Percentiles rank a stretch among this genome's conserved stretches.
Evolutionary conservation across 306 rosid genomes (phyloP).

Genomic region (Aeschynomene evenia): DNA sequence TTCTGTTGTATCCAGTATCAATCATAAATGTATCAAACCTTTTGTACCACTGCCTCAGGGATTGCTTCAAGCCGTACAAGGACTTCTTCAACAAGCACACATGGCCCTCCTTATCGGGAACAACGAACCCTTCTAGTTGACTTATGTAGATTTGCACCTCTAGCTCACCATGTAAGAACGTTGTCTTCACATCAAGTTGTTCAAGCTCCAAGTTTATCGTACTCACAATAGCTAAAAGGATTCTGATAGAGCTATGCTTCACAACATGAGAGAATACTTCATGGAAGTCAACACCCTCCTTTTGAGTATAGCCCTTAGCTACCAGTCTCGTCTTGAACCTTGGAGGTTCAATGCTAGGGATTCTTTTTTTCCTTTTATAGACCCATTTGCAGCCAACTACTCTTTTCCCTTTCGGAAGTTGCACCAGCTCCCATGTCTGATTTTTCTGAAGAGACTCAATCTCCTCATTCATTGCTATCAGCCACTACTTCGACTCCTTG

Average conservation of each 20-base stretch:
- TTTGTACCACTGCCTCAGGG: too few relatives aligned
- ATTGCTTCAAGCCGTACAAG: not conserved
- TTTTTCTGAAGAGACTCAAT: conserved; percentile 9
- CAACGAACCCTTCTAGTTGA: not conserved
- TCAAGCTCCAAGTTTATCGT: not conserved
- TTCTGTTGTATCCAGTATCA: too few relatives aligned
- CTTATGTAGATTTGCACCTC: not conserved
- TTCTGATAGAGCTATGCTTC: not conserved
- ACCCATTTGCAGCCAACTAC: not conserved
- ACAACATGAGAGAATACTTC: too few relatives aligned
- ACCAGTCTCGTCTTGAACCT: not conserved
- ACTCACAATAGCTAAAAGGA: not conserved
- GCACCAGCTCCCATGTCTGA: not conserved
- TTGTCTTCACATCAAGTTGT: not conserved
- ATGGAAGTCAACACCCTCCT: not conserved
- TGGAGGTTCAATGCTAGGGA: not conserved
- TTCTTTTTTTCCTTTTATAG: not conserved
- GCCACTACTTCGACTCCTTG: not conserved
- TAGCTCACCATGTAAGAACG: not conserved
- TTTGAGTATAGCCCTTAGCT: not conserved
- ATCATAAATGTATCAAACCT: too few relatives aligned
- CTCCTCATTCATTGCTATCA: not conserved
- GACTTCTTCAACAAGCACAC: not conserved
- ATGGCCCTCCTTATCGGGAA: not conserved
- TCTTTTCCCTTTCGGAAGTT: not conserved